A percentile compares a stretch with the other conserved stretches of the same genome.
Conservation (phyloP, 2,329 filamentous ascomycete genomes). For the Nigrospora osmanthi region DNA sequence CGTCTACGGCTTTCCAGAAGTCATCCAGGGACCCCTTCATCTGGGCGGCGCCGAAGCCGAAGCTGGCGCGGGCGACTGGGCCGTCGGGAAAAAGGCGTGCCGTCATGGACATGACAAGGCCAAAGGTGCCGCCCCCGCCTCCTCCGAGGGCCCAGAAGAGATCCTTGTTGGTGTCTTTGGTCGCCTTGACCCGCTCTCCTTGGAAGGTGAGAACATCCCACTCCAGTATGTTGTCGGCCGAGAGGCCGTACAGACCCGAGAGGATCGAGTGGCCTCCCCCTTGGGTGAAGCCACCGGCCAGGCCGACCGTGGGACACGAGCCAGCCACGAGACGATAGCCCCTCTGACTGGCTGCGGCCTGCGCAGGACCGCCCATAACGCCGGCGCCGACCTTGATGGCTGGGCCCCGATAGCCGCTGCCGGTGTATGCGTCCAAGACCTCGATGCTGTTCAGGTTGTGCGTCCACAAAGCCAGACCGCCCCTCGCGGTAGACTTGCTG, state of each 20-base stretch:
- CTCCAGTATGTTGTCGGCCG: slow-evolving; percentile 48
- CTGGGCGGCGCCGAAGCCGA: slow-evolving; percentile 28
- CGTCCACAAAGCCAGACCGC: slow-evolving; percentile 37
- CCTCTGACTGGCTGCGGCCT: background rate
- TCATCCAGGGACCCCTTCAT: background rate
- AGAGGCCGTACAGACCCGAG: slow-evolving; percentile 43
- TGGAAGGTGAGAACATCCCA: slow-evolving; percentile 44
- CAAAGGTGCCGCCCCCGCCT: slow-evolving; percentile 52
- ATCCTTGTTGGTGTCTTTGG: slow-evolving; percentile 38
- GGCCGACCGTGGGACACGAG: slow-evolving; percentile 1
- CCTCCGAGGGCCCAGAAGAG: slow-evolving; percentile 57
- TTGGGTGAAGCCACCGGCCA: slow-evolving; percentile 6
- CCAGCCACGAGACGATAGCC: background rate
- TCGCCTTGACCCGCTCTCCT: slow-evolving; percentile 39
- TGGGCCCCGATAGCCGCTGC: slow-evolving; percentile 28
- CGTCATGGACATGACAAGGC: slow-evolving; percentile 46
- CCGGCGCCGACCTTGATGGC: slow-evolving; percentile 7
- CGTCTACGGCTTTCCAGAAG: background rate
- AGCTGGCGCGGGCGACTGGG: slow-evolving; percentile 31
- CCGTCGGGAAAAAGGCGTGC: slow-evolving; percentile 37
- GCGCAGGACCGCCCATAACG: slow-evolving; percentile 1
- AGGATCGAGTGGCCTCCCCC: slow-evolving; percentile 52
- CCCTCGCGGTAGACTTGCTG: slow-evolving; percentile 42
- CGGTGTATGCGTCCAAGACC: slow-evolving; percentile 8
- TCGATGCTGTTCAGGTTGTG: slow-evolving; percentile 33